Percentiles rank a stretch among this genome's conserved stretches.
These are phyloP conservation scores for Ulmus americana DNA, from an alignment of 331 rosid species.

Conservation along the genomic window DNA sequence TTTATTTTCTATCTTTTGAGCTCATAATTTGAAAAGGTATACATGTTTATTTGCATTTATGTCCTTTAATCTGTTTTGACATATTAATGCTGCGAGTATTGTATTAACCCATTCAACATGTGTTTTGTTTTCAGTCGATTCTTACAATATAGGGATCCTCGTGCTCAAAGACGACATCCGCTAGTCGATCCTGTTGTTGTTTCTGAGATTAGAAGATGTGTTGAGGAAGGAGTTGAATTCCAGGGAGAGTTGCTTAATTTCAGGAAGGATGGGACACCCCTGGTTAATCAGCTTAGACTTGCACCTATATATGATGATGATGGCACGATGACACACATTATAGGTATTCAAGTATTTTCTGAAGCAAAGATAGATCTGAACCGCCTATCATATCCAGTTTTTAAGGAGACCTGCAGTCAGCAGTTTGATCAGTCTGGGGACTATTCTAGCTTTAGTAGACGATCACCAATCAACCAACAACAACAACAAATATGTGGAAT, in stretches of 20 bases:
- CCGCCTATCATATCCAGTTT: constrained; percentile 79
- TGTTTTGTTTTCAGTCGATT: constrained; percentile 71
- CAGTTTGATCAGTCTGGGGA: constrained; percentile 39
- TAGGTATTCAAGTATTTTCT: constrained; percentile 80
- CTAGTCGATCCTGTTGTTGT: constrained; percentile 95
- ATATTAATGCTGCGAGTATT: not conserved
- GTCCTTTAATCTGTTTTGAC: not conserved
- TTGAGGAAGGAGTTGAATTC: constrained; percentile 77
- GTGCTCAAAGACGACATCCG: constrained; percentile 90
- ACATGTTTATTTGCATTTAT: not conserved
- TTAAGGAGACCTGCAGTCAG: constrained; percentile 60
- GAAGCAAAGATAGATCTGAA: constrained; percentile 81
- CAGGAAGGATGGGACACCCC: constrained; percentile 85
- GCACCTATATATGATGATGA: constrained; percentile 78
- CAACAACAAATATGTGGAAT: constrained; percentile 69
- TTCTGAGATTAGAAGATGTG: constrained; percentile 88
- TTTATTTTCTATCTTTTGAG: not conserved
- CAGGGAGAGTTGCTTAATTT: constrained; percentile 91
- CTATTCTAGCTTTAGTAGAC: constrained; percentile 36
- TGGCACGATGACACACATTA: constrained; percentile 72
- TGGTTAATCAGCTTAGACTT: constrained; percentile 76
- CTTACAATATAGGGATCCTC: constrained; percentile 87
- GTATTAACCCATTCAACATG: constrained; percentile 14
- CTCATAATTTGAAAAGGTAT: too few relatives aligned
- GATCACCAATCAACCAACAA: constrained; percentile 35